Base-by-base conservation (phyloP, 371 early-diverging fungal species). In the Parasitella parasitica region DNA sequence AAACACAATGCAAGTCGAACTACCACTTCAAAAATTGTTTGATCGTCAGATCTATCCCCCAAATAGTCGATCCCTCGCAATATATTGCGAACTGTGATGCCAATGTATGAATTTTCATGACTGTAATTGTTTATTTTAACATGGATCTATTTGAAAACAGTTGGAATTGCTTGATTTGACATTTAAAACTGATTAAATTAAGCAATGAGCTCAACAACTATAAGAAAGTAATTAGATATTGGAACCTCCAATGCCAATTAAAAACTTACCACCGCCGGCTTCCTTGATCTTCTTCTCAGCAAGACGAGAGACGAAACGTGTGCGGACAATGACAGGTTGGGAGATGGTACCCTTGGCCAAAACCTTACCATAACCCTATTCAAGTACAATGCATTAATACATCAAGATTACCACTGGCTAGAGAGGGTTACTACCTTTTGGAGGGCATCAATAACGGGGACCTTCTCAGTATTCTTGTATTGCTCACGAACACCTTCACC, bases 251-350 rank as follows among this genome's bases (percentile, higher is more conserved):
- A 46, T 8, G 32, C 4, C 32, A 8, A 7, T n/a, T 12, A 27
- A 37, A 38, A 18, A 57, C 38, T 39, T 55, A 54, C 49, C 92
- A 82, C 99, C 99, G 83, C 99, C 99, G 72, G 90, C 96, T 68
- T 84, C 92, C 86, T 96, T 95, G 86, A 99, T 99, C 94, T 99
- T 98, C 80, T 94, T 85, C 85, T 98, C 99, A 62, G 99, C 99
- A 73, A 87, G 84, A 69, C 88, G 85, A 70, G 94, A 93, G 80
- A 99, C 94, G 70, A 86, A 92, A 71, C 98, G 92, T 71, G 99
- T 91, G 89, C 97, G 97, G 81, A 99, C 97, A 74, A 99, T 95
- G 77, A 97, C 85, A 73, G 99, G 98, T 74, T 91, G 89, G 69
- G 96, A 91, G 59, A 97, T 86, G 66, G 84, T 83, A 68, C 99